These are phyloP conservation scores for Penicillium verrucosum DNA, from an alignment of 2,329 filamentous ascomycete species.

Conservation along the genomic window DNA sequence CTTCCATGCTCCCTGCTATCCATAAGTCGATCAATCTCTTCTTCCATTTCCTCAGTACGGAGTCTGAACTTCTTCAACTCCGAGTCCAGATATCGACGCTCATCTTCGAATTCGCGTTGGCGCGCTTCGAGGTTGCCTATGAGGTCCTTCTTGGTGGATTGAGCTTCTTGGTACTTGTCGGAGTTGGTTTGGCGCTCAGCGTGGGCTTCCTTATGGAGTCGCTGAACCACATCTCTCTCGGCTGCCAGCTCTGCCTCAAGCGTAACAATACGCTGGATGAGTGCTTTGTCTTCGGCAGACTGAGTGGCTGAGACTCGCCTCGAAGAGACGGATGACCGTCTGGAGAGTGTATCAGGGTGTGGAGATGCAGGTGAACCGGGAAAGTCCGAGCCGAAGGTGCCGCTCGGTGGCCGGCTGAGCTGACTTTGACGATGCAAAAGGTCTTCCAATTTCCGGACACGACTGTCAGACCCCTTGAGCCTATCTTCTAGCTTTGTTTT, in stretches of 20 bases:
- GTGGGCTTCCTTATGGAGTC: slow-evolving; percentile 68
- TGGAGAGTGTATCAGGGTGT: slow-evolving; percentile 45
- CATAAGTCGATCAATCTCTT: slow-evolving; percentile 81
- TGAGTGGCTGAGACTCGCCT: slow-evolving; percentile 61
- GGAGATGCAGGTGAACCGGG: slow-evolving; percentile 43
- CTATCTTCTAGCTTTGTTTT: slow-evolving; percentile 72
- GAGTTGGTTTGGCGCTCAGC: slow-evolving; percentile 58
- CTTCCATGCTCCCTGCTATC: slow-evolving; percentile 82
- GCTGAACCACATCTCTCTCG: slow-evolving; percentile 66
- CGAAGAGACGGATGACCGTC: slow-evolving; percentile 59
- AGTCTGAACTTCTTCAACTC: slow-evolving; percentile 75
- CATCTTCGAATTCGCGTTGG: slow-evolving; percentile 80
- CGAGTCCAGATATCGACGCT: slow-evolving; percentile 76
- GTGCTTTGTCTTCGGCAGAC: slow-evolving; percentile 57
- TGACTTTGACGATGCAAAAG: slow-evolving; percentile 78
- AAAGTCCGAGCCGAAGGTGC: slow-evolving; percentile 46
- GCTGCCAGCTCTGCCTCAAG: slow-evolving; percentile 75
- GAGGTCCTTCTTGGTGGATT: slow-evolving; percentile 89
- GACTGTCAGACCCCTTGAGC: slow-evolving; percentile 78
- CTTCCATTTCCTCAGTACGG: slow-evolving; percentile 82
- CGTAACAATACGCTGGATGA: slow-evolving; percentile 59
- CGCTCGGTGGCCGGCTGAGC: slow-evolving; percentile 52
- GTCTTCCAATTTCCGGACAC: slow-evolving; percentile 87
- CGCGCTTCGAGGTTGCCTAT: slow-evolving; percentile 92
- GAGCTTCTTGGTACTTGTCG: slow-evolving; percentile 74